Percentiles rank a stretch among this genome's conserved stretches.
phyloP scores from a whole-genome alignment of 2,329 filamentous ascomycete species.

The Pestalotiopsis fici region DNA sequence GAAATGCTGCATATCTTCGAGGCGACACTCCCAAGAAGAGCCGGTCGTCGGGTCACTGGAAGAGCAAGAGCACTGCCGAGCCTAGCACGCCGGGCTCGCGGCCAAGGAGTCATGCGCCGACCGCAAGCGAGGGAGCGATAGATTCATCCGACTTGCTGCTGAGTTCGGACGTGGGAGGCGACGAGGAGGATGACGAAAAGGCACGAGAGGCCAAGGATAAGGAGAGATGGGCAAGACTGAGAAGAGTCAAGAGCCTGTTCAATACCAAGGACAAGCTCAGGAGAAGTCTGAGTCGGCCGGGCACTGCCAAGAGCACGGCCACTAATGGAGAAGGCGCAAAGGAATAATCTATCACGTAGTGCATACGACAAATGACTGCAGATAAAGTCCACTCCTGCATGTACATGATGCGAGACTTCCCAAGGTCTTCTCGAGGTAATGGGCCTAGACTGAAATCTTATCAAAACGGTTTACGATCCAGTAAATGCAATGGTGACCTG shows the following conservation, averaged over 20 bases:
- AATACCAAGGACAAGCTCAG: slow-evolving; percentile 56
- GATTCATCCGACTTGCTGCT: slow-evolving; percentile 18
- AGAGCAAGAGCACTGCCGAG: slow-evolving; percentile 23
- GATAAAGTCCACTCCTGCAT: neutral
- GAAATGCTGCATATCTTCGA: slow-evolving; percentile 59
- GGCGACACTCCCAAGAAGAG: slow-evolving; percentile 23
- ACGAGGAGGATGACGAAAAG: slow-evolving; percentile 43
- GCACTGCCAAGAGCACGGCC: slow-evolving; percentile 26
- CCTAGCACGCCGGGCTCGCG: slow-evolving; percentile 2
- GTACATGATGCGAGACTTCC: neutral
- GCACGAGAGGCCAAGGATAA: slow-evolving; percentile 64
- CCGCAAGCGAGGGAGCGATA: slow-evolving; percentile 1
- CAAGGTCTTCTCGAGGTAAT: neutral
- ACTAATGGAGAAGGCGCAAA: neutral
- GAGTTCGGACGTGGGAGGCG: slow-evolving; percentile 28
- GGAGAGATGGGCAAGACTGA: slow-evolving; percentile 71
- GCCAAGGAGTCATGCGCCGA: neutral
- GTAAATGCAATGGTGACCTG: too few relatives aligned
- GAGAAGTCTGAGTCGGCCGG: slow-evolving; percentile 39
- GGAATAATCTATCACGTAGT: neutral
- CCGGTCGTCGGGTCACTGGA: slow-evolving; percentile 27
- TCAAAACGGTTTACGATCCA: too few relatives aligned
- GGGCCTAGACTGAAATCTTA: too few relatives aligned
- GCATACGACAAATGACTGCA: neutral
- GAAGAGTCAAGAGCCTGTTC: slow-evolving; percentile 71